A percentile compares a stretch with the other conserved stretches of the same genome.
phyloP scores from a whole-genome alignment of 2,329 filamentous ascomycete genomes.

The Cytospora piceae region DNA sequence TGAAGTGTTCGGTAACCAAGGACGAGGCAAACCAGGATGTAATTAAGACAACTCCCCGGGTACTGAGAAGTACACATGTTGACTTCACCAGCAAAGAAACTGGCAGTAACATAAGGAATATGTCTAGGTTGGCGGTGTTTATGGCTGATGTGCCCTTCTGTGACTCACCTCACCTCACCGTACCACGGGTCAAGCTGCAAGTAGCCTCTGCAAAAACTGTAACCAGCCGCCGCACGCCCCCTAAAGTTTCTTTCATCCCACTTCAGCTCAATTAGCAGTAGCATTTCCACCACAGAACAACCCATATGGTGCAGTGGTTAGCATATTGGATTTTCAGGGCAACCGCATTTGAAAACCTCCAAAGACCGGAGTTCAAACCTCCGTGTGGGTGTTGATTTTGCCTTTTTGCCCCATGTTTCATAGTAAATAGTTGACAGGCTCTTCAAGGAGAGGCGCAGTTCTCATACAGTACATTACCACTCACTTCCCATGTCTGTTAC shows the following conservation, averaged over 20 bases:
- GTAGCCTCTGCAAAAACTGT: background rate
- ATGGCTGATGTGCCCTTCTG: background rate
- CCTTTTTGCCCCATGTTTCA: background rate
- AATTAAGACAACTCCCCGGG: too few relatives aligned
- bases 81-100: background rate
- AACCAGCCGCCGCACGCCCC: background rate
- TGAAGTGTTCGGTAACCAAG: too few relatives aligned
- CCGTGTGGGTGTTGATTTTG: constrained; percentile 4
- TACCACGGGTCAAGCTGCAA: background rate
- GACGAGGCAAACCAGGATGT: too few relatives aligned
- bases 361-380: constrained; percentile 22
- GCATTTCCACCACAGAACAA: background rate
- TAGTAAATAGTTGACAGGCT: background rate
- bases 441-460: background rate
- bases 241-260: background rate
- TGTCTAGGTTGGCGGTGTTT: too few relatives aligned
- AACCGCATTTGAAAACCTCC: background rate
- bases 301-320: constrained; percentile 16
- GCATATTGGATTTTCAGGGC: constrained; percentile 18
- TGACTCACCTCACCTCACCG: background rate
- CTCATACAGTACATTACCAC: background rate
- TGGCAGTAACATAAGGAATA: too few relatives aligned
- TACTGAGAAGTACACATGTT: background rate
- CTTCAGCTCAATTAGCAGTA: background rate
- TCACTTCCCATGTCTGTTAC: too few relatives aligned